These are phyloP conservation scores for Solanum stenotomum DNA, from an alignment of 257 asterid genomes.

Conservation along the genomic window DNA sequence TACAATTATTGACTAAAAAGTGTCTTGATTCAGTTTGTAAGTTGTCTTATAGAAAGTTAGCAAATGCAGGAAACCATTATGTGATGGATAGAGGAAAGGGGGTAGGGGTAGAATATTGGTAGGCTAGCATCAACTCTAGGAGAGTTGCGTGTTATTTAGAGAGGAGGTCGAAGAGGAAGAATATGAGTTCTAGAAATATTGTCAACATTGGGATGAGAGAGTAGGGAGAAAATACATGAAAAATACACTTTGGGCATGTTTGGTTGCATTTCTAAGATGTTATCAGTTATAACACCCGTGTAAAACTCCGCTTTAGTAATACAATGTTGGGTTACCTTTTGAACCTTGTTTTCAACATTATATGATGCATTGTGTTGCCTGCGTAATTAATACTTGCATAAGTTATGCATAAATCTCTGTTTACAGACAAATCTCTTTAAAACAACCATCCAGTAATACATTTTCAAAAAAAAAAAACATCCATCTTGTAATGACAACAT, in stretches of 20 bases:
- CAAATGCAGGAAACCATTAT: background rate
- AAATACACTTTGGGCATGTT: background rate
- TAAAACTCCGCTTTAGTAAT: too few species aligned
- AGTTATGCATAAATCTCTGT: too few species aligned
- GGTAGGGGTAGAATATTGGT: background rate
- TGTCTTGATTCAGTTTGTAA: background rate
- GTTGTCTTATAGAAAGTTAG: background rate
- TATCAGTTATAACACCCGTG: too few species aligned
- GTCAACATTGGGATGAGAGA: background rate
- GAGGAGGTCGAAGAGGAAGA: background rate
- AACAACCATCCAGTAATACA: too few species aligned
- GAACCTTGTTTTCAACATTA: too few species aligned
- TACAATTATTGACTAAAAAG: background rate
- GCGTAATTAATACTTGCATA: too few species aligned
- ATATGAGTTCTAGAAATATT: background rate
- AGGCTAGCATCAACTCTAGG: background rate
- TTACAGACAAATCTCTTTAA: too few species aligned
- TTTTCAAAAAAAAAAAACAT: background rate
- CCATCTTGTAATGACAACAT: background rate
- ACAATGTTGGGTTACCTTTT: too few species aligned
- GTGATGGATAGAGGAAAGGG: background rate
- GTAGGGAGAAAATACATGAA: background rate
- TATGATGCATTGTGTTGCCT: too few species aligned
- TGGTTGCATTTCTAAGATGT: too few species aligned
- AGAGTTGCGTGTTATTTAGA: background rate